A percentile compares a stretch with the other conserved stretches of the same genome.
phyloP scores from a whole-genome alignment of 169 alveolate species.

The Plasmodium vinckei region DNA sequence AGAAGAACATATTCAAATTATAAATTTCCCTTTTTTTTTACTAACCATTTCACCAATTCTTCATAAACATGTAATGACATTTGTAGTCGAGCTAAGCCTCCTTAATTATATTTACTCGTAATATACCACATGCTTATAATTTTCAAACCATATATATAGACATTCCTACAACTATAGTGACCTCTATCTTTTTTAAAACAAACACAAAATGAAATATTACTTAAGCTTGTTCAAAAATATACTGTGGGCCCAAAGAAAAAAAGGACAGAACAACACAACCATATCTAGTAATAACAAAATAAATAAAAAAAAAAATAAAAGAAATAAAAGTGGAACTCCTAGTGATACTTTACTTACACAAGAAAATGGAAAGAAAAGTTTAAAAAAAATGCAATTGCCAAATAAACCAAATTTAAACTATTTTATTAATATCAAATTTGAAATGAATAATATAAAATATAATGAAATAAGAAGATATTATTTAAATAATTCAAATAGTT shows the following conservation, averaged over 20 bases:
- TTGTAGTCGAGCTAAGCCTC: too few species aligned
- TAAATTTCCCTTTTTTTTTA: too few species aligned
- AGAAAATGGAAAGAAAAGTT: not conserved
- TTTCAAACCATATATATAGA: too few species aligned
- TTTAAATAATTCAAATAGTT: slow-evolving; percentile 8
- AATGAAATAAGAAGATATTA: slow-evolving; percentile 26
- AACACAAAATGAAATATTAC: not conserved
- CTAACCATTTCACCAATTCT: too few species aligned
- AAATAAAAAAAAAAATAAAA: not conserved
- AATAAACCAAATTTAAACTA: not conserved
- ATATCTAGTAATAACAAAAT: too few species aligned
- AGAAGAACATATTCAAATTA: too few species aligned
- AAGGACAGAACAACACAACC: not conserved
- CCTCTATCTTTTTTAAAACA: too few species aligned
- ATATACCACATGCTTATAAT: too few species aligned
- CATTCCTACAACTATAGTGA: too few species aligned
- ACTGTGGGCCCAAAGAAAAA: not conserved
- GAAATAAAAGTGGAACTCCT: not conserved
- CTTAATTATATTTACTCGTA: too few species aligned
- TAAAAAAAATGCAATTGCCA: slow-evolving; percentile 3
- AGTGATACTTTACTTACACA: not conserved
- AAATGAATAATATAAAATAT: slow-evolving; percentile 12
- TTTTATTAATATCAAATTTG: not conserved
- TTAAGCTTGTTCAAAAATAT: not conserved
- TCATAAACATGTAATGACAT: too few species aligned